phyloP scores from a whole-genome alignment of 2,329 filamentous ascomycete species.

The Sporothrix euskadiensis region DNA sequence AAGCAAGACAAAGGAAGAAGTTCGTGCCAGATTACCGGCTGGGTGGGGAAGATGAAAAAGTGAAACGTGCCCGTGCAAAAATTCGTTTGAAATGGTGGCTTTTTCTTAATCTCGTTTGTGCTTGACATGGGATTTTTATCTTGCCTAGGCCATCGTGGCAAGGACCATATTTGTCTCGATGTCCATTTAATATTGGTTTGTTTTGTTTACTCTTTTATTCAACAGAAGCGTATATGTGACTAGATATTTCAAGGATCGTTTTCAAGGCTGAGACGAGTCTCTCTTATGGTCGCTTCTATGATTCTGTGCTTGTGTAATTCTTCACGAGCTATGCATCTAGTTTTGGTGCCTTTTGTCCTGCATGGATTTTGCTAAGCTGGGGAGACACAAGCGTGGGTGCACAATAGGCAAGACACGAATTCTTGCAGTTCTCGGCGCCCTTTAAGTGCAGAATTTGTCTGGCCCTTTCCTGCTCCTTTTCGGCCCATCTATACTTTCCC shows the following conservation, averaged over 20 bases:
- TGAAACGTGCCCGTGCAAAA: background rate
- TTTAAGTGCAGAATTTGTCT: background rate
- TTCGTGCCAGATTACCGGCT: background rate
- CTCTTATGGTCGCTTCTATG: background rate
- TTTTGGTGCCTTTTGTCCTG: slow-evolving; percentile 4
- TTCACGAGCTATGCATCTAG: background rate
- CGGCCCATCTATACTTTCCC: background rate
- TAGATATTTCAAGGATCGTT: background rate
- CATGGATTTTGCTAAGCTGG: background rate
- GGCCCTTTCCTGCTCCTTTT: background rate
- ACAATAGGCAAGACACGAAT: background rate
- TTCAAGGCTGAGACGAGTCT: slow-evolving; percentile 2
- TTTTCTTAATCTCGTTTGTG: slow-evolving; percentile 2
- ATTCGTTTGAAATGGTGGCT: background rate
- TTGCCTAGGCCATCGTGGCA: background rate
- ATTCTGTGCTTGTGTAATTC: background rate
- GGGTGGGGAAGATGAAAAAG: background rate
- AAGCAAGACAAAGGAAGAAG: background rate
- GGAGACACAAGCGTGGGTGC: slow-evolving; percentile 4
- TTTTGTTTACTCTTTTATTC: too few relatives aligned
- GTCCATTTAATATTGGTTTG: background rate
- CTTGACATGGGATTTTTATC: background rate
- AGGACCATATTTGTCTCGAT: background rate
- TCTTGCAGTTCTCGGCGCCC: background rate
- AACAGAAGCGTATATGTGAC: background rate